phyloP scores from a whole-genome alignment of 306 rosid species.

The Fagus crenata region DNA sequence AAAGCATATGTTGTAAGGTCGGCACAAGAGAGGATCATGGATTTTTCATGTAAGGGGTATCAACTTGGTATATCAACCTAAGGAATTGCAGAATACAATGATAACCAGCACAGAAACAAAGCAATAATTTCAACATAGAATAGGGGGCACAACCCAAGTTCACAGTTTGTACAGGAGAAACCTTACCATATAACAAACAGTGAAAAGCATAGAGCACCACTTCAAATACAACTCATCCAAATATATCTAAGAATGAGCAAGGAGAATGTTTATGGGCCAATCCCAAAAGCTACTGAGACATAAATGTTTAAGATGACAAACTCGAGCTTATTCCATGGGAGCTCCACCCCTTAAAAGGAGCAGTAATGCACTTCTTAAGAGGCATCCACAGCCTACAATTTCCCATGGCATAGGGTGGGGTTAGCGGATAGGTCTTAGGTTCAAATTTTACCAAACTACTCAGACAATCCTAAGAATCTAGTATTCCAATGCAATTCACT shows the following conservation, averaged over 20 bases:
- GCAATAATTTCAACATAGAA: not conserved
- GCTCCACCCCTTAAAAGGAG: conserved; percentile 19
- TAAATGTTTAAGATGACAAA: not conserved
- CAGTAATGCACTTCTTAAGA: not conserved
- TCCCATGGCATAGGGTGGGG: not conserved
- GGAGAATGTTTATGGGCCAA: not conserved
- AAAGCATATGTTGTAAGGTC: not conserved
- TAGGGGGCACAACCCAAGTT: too few relatives aligned
- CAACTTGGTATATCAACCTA: not conserved
- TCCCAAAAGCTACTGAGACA: not conserved
- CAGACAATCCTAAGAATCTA: not conserved
- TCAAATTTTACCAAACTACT: not conserved
- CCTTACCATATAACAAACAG: not conserved
- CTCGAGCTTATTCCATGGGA: conserved; percentile 21
- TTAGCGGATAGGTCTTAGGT: not conserved
- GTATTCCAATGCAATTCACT: not conserved
- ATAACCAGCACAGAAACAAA: conserved; percentile 1
- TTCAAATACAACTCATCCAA: not conserved
- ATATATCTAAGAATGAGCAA: not conserved
- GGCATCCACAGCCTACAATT: not conserved
- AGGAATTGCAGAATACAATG: not conserved
- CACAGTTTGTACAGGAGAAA: not conserved
- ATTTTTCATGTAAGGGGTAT: not conserved
- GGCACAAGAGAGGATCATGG: not conserved
- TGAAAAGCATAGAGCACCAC: not conserved